Conservation (phyloP, 1,284 basidiomycete genomes). For the Coriolopsis trogii region DNA sequence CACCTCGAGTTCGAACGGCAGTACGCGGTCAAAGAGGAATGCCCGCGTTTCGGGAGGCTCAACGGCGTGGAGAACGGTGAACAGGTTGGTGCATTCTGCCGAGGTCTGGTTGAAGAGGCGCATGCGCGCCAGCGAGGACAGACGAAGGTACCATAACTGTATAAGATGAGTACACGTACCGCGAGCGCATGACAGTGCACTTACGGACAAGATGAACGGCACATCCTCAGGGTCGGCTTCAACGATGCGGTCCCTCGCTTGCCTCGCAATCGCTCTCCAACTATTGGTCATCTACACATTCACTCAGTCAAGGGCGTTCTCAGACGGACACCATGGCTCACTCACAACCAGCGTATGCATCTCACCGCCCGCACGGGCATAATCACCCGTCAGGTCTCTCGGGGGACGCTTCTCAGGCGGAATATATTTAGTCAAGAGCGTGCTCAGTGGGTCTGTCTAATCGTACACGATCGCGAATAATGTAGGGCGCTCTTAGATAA, state of each 20-base stretch:
- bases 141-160: slow-evolving; percentile 81
- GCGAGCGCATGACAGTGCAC: slow-evolving; percentile 36
- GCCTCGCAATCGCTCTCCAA: slow-evolving; percentile 77
- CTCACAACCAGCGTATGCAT: slow-evolving; percentile 78
- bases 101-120: slow-evolving; percentile 81
- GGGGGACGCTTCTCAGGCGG: slow-evolving; percentile 71
- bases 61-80: slow-evolving; percentile 62
- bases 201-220: slow-evolving; percentile 64
- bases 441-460: slow-evolving; percentile 81
- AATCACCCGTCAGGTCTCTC: slow-evolving; percentile 74
- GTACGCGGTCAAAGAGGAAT: slow-evolving; percentile 58
- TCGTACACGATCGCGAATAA: slow-evolving; percentile 33
- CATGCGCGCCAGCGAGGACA: slow-evolving; percentile 75
- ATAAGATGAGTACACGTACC: too few relatives aligned
- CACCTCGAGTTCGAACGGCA: slow-evolving; percentile 83
- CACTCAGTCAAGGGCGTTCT: slow-evolving; percentile 3
- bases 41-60: slow-evolving; percentile 50
- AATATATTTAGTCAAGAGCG: slow-evolving; percentile 80
- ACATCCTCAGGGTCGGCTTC: slow-evolving; percentile 68
- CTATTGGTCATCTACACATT: slow-evolving; percentile 74
- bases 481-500: slow-evolving; percentile 44
- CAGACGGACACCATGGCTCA: slow-evolving; percentile 15
- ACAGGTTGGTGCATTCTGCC: slow-evolving; percentile 80
- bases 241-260: slow-evolving; percentile 77
- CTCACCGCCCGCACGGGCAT: slow-evolving; percentile 56